These are phyloP conservation scores for Penicillium salamii DNA, from an alignment of 495 filamentous ascomycete genomes.

Conservation along the genomic window DNA sequence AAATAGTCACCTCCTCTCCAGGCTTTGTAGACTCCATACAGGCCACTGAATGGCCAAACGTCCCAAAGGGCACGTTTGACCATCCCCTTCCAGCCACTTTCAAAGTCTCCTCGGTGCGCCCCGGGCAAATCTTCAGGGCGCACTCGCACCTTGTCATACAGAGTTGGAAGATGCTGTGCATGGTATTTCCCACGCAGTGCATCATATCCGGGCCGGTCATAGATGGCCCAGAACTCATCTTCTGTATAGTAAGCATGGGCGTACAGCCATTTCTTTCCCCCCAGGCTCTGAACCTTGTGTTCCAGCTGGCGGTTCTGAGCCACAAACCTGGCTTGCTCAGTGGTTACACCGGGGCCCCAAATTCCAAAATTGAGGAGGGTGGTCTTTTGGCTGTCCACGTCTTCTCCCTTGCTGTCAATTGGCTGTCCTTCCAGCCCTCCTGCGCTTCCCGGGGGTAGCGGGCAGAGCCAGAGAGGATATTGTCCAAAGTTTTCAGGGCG, in stretches of 20 bases:
- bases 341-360: constrained; percentile 42
- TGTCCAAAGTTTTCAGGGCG: constrained; percentile 41
- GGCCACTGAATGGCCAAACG: constrained; percentile 22
- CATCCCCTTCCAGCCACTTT: constrained; percentile 13
- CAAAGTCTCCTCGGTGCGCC: constrained; percentile 7
- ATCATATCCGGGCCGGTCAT: constrained; percentile 48
- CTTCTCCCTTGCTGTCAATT: constrained; percentile 24
- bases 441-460: constrained; percentile 17
- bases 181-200: constrained; percentile 47
- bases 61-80: constrained; percentile 17
- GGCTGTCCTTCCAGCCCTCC: constrained; percentile 11
- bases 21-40: constrained; percentile 24
- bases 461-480: constrained; percentile 61
- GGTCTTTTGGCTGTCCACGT: neutral
- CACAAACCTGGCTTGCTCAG: constrained; percentile 37
- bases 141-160: constrained; percentile 54
- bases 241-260: constrained; percentile 54
- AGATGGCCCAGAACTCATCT: constrained; percentile 54
- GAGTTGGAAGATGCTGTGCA: constrained; percentile 43
- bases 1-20: constrained; percentile 27
- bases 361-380: constrained; percentile 54
- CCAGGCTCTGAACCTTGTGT: constrained; percentile 57
- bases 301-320: constrained; percentile 64
- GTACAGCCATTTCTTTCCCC: constrained; percentile 63
- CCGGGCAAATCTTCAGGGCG: constrained; percentile 15